Base-by-base conservation (phyloP, 2,329 filamentous ascomycete genomes). In the Ceratocystis lukuohia region DNA sequence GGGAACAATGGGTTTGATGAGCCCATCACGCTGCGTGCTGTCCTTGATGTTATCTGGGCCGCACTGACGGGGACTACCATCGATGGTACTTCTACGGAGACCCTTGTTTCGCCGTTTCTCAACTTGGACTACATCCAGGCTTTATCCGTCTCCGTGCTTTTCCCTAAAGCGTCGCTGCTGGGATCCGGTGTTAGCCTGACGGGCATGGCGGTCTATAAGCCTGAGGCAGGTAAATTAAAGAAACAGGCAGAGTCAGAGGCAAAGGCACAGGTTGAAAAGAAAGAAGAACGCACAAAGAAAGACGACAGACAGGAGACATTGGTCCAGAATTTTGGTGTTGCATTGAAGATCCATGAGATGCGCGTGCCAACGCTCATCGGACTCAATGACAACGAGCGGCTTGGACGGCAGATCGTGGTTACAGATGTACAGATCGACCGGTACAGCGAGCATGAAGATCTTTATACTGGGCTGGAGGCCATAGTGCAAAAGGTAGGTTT, bases 331-430 rank as follows among this genome's bases (percentile, higher is more conserved):
- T 73, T 74, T 22, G 74, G 72, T 12, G 33, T 72, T 70, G 66
- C 72, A 48, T 72, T 88, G 59, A 77, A 78, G 46, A 73, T 90
- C 7, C 79, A 80, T 61, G 79, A 81, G 22, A 73, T 91, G 63
- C 80, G 79, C 46, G 79, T 90, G 8, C 86, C 88, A 30, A 85
- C 84, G 41, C 74, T 92, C 62, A 83, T 92, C 61, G 88, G 88
- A 0, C 82, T 92, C 33, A 91, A 92, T 71, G 74, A 77, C 25
- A 88, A 91, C 71, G 88, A 92, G 78, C 78, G 88, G 69, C 69
- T 75, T 45, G 80, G 79, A 2, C 88, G 84, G 74, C 88, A 91
- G 75, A 80, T 87, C 64, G 80, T 90, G 1, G 75, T 87, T 17
- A 80, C 83, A 8, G 86, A 82, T 66, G 73, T 89, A 10, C 82